A percentile compares a stretch with the other conserved stretches of the same genome.
These are phyloP conservation scores for Penicillium polonicum DNA, from an alignment of 2,329 filamentous ascomycete species.

Conservation along the genomic window DNA sequence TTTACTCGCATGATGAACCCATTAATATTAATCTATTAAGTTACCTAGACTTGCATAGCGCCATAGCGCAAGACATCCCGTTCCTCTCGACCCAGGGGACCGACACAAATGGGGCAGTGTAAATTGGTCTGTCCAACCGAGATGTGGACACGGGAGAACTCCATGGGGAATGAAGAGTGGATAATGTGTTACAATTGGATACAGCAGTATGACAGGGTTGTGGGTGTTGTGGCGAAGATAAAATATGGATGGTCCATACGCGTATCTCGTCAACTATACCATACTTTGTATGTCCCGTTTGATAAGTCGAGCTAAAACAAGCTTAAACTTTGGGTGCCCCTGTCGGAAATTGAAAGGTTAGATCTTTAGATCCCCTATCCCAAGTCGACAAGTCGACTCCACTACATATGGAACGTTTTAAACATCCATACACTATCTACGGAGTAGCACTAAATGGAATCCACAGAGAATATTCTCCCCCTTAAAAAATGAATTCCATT, in stretches of 20 bases:
- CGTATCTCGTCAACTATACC: conserved; percentile 3
- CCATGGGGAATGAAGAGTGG: conserved; percentile 5
- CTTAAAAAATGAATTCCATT: neutral
- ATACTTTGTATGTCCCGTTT: conserved; percentile 1
- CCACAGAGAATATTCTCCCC: neutral
- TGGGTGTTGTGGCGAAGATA: conserved; percentile 6
- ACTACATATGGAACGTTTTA: neutral
- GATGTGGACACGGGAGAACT: conserved; percentile 10
- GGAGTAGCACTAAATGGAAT: neutral
- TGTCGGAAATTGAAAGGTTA: conserved; percentile 12
- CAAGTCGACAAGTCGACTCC: neutral
- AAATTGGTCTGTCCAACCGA: conserved; percentile 10
- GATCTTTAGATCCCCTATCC: conserved; percentile 8
- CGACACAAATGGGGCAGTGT: conserved; percentile 18
- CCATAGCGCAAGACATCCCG: conserved; percentile 7
- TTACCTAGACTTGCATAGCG: conserved; percentile 6
- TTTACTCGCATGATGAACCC: neutral
- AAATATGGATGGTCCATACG: conserved; percentile 2
- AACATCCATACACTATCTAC: neutral
- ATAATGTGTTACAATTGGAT: neutral
- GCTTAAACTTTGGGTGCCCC: conserved; percentile 21
- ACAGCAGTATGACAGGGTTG: neutral
- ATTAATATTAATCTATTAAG: conserved; percentile 9
- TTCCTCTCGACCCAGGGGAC: conserved; percentile 7
- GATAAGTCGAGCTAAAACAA: conserved; percentile 21